phyloP scores from a whole-genome alignment of 139 green algal genomes.

The Chlorella sp. region DNA sequence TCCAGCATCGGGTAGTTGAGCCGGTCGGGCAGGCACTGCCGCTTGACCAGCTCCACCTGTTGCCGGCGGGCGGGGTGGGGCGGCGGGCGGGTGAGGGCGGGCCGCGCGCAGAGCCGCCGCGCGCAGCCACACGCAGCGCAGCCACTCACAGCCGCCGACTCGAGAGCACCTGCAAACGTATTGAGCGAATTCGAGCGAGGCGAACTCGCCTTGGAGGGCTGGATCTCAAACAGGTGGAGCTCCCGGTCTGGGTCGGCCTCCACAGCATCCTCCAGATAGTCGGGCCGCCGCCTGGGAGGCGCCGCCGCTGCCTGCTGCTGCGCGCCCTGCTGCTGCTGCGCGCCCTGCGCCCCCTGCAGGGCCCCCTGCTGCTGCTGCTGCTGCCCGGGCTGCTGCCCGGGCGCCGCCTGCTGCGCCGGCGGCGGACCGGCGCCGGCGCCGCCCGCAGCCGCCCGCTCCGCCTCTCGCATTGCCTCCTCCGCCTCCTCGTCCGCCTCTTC shows the following conservation, averaged over 20 bases:
- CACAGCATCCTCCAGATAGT: conserved; percentile 34
- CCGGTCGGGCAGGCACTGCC: conserved; percentile 84
- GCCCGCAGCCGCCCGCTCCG: too few relatives aligned
- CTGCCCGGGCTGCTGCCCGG: background rate
- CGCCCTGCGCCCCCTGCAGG: background rate
- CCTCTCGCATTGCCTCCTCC: too few relatives aligned
- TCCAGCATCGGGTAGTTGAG: conserved; percentile 98
- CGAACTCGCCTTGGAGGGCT: conserved; percentile 50
- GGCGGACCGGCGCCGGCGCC: conserved; percentile 21
- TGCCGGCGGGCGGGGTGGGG: too few relatives aligned
- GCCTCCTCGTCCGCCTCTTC: conserved; percentile 14
- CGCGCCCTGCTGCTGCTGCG: conserved; percentile 5
- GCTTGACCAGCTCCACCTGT: conserved; percentile 95
- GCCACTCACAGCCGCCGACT: too few relatives aligned
- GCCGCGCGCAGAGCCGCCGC: too few relatives aligned
- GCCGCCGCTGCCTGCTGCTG: background rate
- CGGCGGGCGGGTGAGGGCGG: too few relatives aligned
- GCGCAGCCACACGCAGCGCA: too few relatives aligned
- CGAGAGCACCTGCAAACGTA: too few relatives aligned
- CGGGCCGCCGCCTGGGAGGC: background rate
- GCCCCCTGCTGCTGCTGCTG: background rate
- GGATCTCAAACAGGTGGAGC: conserved; percentile 81
- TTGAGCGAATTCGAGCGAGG: too few relatives aligned
- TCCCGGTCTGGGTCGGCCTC: conserved; percentile 61
- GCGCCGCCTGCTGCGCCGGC: background rate